Evolutionary conservation across 2,329 filamentous ascomycete genomes (phyloP).

Genomic region (Ophiostoma australiae): DNA sequence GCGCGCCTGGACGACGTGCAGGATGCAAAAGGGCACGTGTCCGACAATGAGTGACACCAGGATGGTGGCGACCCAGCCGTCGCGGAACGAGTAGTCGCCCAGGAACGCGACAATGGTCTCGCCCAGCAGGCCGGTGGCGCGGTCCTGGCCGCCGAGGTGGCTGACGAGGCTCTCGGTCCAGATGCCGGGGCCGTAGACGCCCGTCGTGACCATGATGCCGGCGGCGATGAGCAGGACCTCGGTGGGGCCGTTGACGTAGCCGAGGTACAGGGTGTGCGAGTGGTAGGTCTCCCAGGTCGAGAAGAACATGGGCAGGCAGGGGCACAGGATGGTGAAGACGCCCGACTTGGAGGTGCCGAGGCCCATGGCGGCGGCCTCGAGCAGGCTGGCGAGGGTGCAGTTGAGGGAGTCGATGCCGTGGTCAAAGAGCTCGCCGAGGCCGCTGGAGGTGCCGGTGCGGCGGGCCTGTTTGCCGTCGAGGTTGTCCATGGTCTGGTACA

Average conservation of each 20-base stretch:
- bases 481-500: constrained; percentile 99
- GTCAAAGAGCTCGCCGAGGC: constrained; percentile 93
- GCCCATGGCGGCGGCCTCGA: constrained; percentile 90
- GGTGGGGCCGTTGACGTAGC: constrained; percentile 94
- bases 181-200: constrained; percentile 80
- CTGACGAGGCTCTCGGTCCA: constrained; percentile 74
- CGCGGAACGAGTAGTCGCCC: constrained; percentile 69
- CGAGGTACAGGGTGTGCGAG: constrained; percentile 93
- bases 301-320: constrained; percentile 97
- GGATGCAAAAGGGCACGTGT: constrained; percentile 84
- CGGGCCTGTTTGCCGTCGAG: constrained; percentile 97
- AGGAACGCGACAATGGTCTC: constrained; percentile 55
- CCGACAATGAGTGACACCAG: constrained; percentile 59
- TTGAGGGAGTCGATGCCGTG: constrained; percentile 98
- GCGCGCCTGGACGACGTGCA: constrained; percentile 77
- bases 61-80: constrained; percentile 79
- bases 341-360: constrained; percentile 78
- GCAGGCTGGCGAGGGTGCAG: constrained; percentile 85
- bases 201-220: constrained; percentile 77
- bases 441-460: constrained; percentile 89
- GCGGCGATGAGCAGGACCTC: constrained; percentile 91
- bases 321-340: constrained; percentile 84
- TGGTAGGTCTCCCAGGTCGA: constrained; percentile 99
- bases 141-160: constrained; percentile 53
- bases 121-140: constrained; percentile 31